These are phyloP conservation scores for Gelatoporia subvermispora DNA, from an alignment of 768 basidiomycete genomes.

Conservation along the genomic window DNA sequence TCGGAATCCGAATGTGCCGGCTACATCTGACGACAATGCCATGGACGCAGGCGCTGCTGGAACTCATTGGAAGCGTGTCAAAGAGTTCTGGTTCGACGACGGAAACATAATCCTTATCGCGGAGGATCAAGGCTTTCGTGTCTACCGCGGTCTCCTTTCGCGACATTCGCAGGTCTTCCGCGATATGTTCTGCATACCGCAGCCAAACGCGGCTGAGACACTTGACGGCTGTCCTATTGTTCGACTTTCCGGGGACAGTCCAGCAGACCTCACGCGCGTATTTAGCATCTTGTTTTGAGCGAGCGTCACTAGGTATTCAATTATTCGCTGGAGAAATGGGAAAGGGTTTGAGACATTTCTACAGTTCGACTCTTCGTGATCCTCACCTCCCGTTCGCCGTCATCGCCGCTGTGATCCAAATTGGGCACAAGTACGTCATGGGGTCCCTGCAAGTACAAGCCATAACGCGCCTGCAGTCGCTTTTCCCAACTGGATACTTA, in stretches of 20 bases:
- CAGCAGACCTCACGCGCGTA: background rate
- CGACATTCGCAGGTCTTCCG: slow-evolving; percentile 17
- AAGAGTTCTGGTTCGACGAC: slow-evolving; percentile 19
- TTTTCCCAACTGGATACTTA: background rate
- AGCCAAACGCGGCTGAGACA: slow-evolving; percentile 8
- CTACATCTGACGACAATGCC: no score
- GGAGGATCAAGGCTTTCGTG: slow-evolving; percentile 9
- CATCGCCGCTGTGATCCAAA: slow-evolving; percentile 5
- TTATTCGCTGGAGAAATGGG: no score
- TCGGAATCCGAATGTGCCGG: no score
- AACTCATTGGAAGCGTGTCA: background rate
- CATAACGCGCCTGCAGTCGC: background rate
- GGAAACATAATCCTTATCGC: slow-evolving; percentile 17
- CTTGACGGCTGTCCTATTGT: slow-evolving; percentile 13
- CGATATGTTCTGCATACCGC: slow-evolving; percentile 16
- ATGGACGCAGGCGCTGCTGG: no score
- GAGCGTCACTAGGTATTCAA: no score
- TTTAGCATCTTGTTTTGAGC: background rate
- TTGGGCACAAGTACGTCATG: slow-evolving; percentile 6
- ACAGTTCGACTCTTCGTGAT: no score
- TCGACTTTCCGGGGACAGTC: slow-evolving; percentile 11
- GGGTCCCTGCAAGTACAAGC: background rate
- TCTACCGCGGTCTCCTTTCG: slow-evolving; percentile 19
- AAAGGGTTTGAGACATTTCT: no score
- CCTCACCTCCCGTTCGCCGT: background rate